Evolutionary conservation across 2,329 filamentous ascomycete species (phyloP), one percentile per base, ranked within the genome.

Genomic region (Mollisia scopiformis): DNA sequence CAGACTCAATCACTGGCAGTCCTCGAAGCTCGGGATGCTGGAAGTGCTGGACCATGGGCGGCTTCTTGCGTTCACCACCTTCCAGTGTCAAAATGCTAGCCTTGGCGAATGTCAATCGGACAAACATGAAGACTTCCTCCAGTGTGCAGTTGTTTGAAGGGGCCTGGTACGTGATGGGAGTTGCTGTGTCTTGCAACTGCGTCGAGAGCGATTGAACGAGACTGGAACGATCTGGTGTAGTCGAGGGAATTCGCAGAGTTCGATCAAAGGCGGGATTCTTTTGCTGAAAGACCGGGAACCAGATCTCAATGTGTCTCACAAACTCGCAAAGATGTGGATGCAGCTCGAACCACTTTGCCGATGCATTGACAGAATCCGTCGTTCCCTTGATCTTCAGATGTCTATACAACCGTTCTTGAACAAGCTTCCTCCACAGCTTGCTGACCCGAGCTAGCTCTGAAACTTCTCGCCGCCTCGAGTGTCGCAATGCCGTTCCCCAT

Each of bases 361-460:
- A 84, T 51, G 86, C 80, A 43, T 83, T 76, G 41, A 91, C 76
- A 16, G 83, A 88, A n/a, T 84, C 80, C 37, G 84, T 77, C 0
- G 88, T 91, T 0, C 88, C 89, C 75, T 91, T 90, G 67, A 92
- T 78, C 75, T 92, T 91, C 76, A 92, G 85, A 72, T 91, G 89
- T 43, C 89, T 82, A 75, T 91, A 93, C 2, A 93, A 82, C 37
- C 89, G 82, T 70, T 89, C 83, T 72, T 92, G 90, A 21, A 93
- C 85, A 58, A 92, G 71, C 35, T 80, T 76, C 52, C 87, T 83
- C 89, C 89, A 92, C n/a, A 82, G 75, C 3, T 75, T 79, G 68
- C 79, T 85, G 50, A 88, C 85, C 55, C 90, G 75, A 2, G 89
- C 84, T 60, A 92, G 74, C 64, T 88, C 82, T 0, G 88, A 89